phyloP scores from a whole-genome alignment of 164 flowering plant genomes.

The Tinospora cordifolia region DNA sequence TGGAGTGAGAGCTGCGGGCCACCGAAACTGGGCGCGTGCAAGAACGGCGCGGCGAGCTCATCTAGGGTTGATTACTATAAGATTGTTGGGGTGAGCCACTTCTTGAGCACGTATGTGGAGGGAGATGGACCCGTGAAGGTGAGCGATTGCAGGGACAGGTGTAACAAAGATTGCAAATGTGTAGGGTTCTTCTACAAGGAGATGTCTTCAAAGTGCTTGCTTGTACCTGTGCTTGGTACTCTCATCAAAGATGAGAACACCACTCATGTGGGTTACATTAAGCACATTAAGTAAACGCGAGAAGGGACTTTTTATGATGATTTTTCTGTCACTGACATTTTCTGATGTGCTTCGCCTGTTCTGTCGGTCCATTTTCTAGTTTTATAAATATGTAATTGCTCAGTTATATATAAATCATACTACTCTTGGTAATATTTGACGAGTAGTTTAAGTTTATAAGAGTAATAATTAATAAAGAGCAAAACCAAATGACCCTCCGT shows the following conservation, averaged over 20 bases:
- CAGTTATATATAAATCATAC: too few species aligned
- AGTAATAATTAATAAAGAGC: too few species aligned
- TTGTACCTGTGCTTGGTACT: slow-evolving; percentile 26
- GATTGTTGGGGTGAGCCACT: too few species aligned
- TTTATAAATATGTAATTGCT: too few species aligned
- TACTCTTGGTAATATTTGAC: too few species aligned
- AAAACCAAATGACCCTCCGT: too few species aligned
- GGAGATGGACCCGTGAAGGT: slow-evolving; percentile 10
- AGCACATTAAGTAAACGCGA: slow-evolving; percentile 5
- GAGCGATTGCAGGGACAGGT: slow-evolving; percentile 27
- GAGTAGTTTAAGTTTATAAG: too few species aligned
- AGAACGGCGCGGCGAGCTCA: slow-evolving; percentile 14
- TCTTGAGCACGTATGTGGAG: too few species aligned
- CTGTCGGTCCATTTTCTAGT: too few species aligned
- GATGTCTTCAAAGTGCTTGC: slow-evolving; percentile 31
- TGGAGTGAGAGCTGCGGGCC: slow-evolving; percentile 29
- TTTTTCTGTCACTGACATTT: too few species aligned
- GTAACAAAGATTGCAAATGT: slow-evolving; percentile 41
- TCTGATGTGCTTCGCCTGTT: too few species aligned
- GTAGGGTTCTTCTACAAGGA: slow-evolving; percentile 37
- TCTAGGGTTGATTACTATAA: neutral
- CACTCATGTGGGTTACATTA: slow-evolving; percentile 33
- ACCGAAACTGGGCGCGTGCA: slow-evolving; percentile 23
- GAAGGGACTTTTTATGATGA: too few species aligned
- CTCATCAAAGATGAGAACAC: slow-evolving; percentile 23